Conservation (phyloP, 768 basidiomycete genomes). For the Boletus vermiculosoides region DNA sequence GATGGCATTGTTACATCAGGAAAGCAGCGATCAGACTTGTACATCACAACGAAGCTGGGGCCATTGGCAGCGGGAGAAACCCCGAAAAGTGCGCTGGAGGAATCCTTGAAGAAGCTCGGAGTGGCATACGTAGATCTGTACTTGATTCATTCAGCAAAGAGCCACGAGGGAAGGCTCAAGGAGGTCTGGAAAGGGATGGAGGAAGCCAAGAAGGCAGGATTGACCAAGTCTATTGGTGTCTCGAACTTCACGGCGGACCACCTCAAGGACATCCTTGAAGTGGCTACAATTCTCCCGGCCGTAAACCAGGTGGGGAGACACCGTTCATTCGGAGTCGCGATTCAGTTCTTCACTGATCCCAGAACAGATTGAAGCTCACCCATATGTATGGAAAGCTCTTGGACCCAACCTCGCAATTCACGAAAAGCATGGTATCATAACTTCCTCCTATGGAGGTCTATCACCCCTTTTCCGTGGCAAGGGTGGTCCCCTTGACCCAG, state of each 20-base stretch:
- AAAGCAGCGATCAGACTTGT: conserved; percentile 54
- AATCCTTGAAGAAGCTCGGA: conserved; percentile 54
- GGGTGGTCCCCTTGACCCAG: conserved; percentile 41
- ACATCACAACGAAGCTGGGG: conserved; percentile 58
- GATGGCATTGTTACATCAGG: conserved; percentile 49
- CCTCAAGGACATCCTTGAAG: conserved; percentile 43
- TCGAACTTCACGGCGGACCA: conserved; percentile 51
- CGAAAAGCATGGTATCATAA: conserved; percentile 38
- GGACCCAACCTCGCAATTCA: conserved; percentile 35
- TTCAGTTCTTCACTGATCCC: neutral
- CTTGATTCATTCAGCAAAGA: conserved; percentile 52
- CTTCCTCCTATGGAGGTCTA: conserved; percentile 41
- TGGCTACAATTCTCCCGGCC: conserved; percentile 45
- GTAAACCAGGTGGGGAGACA: conserved; percentile 48
- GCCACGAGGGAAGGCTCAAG: conserved; percentile 42
- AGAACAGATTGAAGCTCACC: conserved; percentile 51
- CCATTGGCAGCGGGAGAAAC: conserved; percentile 38
- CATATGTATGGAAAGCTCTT: conserved; percentile 47
- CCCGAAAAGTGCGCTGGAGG: conserved; percentile 47
- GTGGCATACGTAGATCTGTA: conserved; percentile 62
- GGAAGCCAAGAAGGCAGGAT: conserved; percentile 44
- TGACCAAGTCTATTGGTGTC: conserved; percentile 47
- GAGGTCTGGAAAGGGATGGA: conserved; percentile 64
- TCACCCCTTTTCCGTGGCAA: conserved; percentile 36
- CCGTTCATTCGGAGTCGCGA: neutral